These are phyloP conservation scores for Hyphopichia homilentoma DNA, from an alignment of 805 yeast genomes.

Conservation along the genomic window DNA sequence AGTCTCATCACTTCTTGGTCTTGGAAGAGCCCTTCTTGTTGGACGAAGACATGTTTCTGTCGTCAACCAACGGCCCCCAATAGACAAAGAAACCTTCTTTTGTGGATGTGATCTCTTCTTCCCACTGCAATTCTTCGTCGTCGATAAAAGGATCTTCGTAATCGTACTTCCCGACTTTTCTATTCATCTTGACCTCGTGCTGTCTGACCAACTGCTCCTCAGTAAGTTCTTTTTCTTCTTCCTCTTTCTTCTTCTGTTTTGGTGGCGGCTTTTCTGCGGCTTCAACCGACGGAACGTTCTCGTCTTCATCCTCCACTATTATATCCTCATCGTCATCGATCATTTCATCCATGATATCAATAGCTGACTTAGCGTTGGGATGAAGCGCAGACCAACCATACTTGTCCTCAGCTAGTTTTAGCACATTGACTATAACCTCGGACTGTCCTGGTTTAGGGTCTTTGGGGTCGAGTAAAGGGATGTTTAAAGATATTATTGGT, in stretches of 20 bases:
- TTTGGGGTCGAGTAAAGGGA: conserved; percentile 47
- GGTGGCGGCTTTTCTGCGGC: conserved; percentile 5
- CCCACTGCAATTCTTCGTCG: conserved; percentile 88
- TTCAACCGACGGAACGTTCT: not conserved
- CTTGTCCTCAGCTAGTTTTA: conserved; percentile 74
- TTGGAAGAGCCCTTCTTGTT: conserved; percentile 24
- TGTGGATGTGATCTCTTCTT: conserved; percentile 88
- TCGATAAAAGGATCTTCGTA: conserved; percentile 93
- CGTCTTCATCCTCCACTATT: conserved; percentile 24
- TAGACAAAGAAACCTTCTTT: conserved; percentile 95
- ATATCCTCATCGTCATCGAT: conserved; percentile 29
- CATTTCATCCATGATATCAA: conserved; percentile 43
- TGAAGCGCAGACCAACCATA: conserved; percentile 76
- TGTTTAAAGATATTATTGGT: conserved; percentile 54
- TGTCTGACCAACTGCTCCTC: conserved; percentile 43
- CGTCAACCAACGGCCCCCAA: conserved; percentile 83
- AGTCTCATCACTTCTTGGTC: conserved; percentile 22
- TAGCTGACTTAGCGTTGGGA: conserved; percentile 59
- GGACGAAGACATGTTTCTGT: conserved; percentile 18
- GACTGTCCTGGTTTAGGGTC: conserved; percentile 54
- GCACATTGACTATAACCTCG: conserved; percentile 66
- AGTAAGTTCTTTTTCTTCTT: conserved; percentile 25
- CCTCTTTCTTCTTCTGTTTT: conserved; percentile 8
- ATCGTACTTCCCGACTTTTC: conserved; percentile 89
- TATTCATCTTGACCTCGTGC: conserved; percentile 49